These are phyloP conservation scores for Aspergillus taichungensis DNA, from an alignment of 495 filamentous ascomycete genomes.

Conservation along the genomic window DNA sequence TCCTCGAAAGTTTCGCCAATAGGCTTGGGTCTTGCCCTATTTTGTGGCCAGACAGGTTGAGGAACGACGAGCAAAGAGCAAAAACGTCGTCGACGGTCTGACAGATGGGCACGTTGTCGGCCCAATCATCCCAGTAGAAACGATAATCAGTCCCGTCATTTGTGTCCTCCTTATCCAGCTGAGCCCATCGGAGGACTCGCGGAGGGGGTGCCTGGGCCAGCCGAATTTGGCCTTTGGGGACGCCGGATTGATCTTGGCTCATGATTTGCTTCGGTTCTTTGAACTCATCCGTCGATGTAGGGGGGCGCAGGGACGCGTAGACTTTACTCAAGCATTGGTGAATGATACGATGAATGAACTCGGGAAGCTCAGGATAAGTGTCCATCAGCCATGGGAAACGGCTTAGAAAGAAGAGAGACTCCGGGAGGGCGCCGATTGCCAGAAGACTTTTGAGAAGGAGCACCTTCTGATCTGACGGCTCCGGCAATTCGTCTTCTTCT, in stretches of 20 bases:
- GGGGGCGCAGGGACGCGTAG: slow-evolving; percentile 45
- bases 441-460: slow-evolving; percentile 75
- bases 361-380: slow-evolving; percentile 64
- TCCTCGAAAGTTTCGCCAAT: slow-evolving; percentile 70
- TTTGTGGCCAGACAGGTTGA: slow-evolving; percentile 77
- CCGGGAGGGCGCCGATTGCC: slow-evolving; percentile 84
- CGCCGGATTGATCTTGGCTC: slow-evolving; percentile 52
- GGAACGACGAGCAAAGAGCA: slow-evolving; percentile 70
- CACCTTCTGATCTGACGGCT: slow-evolving; percentile 86
- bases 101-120: slow-evolving; percentile 84
- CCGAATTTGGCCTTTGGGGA: slow-evolving; percentile 57
- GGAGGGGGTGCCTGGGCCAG: slow-evolving; percentile 45
- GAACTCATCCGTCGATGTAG: slow-evolving; percentile 28
- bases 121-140: slow-evolving; percentile 98
- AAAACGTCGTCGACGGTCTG: slow-evolving; percentile 88
- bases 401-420: slow-evolving; percentile 86
- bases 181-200: slow-evolving; percentile 66
- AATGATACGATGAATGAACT: slow-evolving; percentile 75
- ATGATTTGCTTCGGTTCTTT: slow-evolving; percentile 40
- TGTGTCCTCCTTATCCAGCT: slow-evolving; percentile 63
- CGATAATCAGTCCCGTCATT: slow-evolving; percentile 67
- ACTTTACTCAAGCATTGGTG: slow-evolving; percentile 68
- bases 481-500: slow-evolving; percentile 55
- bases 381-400: slow-evolving; percentile 87
- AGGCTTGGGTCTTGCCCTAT: slow-evolving; percentile 75